These are phyloP conservation scores for Erigeron philadelphicus DNA, from an alignment of 140 eudicot genomes.

Conservation along the genomic window DNA sequence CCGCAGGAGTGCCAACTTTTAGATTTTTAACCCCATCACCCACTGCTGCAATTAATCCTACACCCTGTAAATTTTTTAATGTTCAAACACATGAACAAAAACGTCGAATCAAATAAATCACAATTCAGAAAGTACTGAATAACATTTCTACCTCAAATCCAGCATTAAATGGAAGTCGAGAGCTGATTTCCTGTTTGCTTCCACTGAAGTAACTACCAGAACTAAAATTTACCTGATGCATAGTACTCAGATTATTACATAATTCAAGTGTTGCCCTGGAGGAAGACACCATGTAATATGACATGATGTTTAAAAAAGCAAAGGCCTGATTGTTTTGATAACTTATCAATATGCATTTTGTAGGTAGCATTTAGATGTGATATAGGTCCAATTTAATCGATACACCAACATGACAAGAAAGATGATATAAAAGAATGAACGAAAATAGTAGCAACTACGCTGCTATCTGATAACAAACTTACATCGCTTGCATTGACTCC, in stretches of 20 bases:
- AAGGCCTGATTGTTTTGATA: neutral
- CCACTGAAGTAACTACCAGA: slow-evolving; percentile 89
- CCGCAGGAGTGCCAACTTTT: slow-evolving; percentile 86
- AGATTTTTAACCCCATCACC: slow-evolving; percentile 73
- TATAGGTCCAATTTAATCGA: neutral
- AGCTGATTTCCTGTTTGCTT: slow-evolving; percentile 46
- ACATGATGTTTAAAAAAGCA: neutral
- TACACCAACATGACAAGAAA: neutral
- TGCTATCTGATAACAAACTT: slow-evolving; percentile 29
- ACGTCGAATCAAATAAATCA: neutral
- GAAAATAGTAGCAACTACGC: neutral
- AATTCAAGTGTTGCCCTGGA: neutral
- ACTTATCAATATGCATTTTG: neutral
- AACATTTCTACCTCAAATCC: slow-evolving; percentile 73
- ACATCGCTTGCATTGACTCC: slow-evolving; percentile 99
- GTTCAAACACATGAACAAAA: slow-evolving; percentile 7
- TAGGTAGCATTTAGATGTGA: neutral
- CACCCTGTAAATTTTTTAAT: slow-evolving; percentile 54
- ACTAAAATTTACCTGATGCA: slow-evolving; percentile 85
- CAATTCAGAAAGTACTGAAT: neutral
- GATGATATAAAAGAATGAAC: neutral
- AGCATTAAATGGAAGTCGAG: slow-evolving; percentile 84
- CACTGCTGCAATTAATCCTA: slow-evolving; percentile 79
- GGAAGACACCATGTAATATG: neutral
- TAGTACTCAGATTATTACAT: slow-evolving; percentile 17